phyloP scores from a whole-genome alignment of 257 asterid species.

The Henckelia pumila region DNA sequence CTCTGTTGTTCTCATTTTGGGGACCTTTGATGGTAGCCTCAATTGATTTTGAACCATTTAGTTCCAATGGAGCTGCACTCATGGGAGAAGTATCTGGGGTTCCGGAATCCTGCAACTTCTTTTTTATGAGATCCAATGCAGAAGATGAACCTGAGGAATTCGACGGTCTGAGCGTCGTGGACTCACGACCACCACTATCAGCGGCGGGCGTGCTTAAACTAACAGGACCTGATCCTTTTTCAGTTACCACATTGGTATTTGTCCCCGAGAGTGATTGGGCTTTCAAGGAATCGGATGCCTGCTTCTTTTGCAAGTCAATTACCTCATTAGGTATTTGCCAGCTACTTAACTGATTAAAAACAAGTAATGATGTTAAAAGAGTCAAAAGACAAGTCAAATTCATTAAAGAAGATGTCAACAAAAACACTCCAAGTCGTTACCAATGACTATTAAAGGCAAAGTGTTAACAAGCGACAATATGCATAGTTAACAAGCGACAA shows the following conservation, averaged over 20 bases:
- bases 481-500: not conserved
- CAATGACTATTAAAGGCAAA: not conserved
- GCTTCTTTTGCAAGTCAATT: constrained; percentile 70
- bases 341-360: constrained; percentile 76
- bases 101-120: constrained; percentile 95
- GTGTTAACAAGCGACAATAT: not conserved
- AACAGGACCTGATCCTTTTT: constrained; percentile 62
- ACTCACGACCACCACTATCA: constrained; percentile 95
- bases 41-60: constrained; percentile 58
- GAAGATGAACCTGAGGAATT: constrained; percentile 57
- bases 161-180: constrained; percentile 58
- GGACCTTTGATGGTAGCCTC: constrained; percentile 47
- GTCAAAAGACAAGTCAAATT: constrained; percentile 19
- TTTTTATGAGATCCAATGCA: constrained; percentile 94
- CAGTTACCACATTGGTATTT: constrained; percentile 43
- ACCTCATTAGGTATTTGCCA: constrained; percentile 95
- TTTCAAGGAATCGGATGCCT: constrained; percentile 58
- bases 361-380: constrained; percentile 23
- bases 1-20: constrained; percentile 61
- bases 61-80: constrained; percentile 49
- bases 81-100: constrained; percentile 62
- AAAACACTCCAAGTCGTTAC: constrained; percentile 3
- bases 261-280: constrained; percentile 47
- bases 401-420: constrained; percentile 1
- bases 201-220: constrained; percentile 88